A percentile compares a stretch with the other conserved stretches of the same genome.
These are phyloP conservation scores for Lagenidium giganteum DNA, from an alignment of 352 stramenopile species.

Conservation along the genomic window DNA sequence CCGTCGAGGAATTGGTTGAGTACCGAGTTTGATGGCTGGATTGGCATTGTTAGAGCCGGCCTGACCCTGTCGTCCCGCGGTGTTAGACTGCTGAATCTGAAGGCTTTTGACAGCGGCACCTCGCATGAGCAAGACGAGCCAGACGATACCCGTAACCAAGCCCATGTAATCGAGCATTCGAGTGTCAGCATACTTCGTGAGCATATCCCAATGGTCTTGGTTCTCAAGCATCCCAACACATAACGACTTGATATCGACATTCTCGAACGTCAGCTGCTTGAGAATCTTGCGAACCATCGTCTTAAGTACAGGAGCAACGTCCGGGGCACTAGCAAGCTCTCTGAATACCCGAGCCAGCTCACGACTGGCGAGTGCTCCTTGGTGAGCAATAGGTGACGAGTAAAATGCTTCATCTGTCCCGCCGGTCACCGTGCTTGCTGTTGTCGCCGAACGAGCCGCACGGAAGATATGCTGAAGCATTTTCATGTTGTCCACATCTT, in stretches of 20 bases:
- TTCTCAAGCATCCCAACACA: slow-evolving; percentile 76
- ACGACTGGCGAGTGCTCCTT: slow-evolving; percentile 55
- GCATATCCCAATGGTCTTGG: slow-evolving; percentile 62
- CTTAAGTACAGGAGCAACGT: slow-evolving; percentile 80
- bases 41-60: slow-evolving; percentile 18
- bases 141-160: slow-evolving; percentile 70
- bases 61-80: slow-evolving; percentile 22
- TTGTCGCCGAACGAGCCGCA: slow-evolving; percentile 32
- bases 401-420: slow-evolving; percentile 62
- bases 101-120: slow-evolving; percentile 79
- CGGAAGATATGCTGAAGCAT: slow-evolving; percentile 87
- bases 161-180: slow-evolving; percentile 75
- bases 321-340: slow-evolving; percentile 63
- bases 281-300: slow-evolving; percentile 82
- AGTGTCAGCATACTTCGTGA: slow-evolving; percentile 52
- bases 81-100: slow-evolving; percentile 77
- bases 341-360: slow-evolving; percentile 77
- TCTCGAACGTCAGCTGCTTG: slow-evolving; percentile 77
- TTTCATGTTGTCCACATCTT: slow-evolving; percentile 88
- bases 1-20: slow-evolving; percentile 55
- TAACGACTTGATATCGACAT: slow-evolving; percentile 76
- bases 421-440: slow-evolving; percentile 6
- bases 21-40: slow-evolving; percentile 38
- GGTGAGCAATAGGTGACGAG: slow-evolving; percentile 38
- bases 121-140: slow-evolving; percentile 72